Base-by-base conservation (phyloP, 768 basidiomycete genomes). In the Leucocoprinus leucothites region DNA sequence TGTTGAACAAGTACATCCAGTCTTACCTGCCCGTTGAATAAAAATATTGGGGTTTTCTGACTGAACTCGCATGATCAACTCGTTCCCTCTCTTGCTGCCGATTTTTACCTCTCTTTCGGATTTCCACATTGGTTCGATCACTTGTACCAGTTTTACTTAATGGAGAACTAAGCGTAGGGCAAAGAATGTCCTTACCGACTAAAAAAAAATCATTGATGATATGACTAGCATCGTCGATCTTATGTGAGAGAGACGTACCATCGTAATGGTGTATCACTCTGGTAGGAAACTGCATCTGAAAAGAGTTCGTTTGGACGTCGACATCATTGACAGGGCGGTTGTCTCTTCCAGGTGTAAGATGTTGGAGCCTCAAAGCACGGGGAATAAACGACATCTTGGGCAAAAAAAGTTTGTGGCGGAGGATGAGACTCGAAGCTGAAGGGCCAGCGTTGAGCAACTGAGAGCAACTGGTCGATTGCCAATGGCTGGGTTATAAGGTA, bases 51-150 rank as follows among this genome's bases (percentile, higher is more conserved):
- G 66, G 14, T 56, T 28, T 2, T 64, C 51, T 35, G 49, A 59
- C 42, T 71, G 71, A 1, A 71, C 61, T 22, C 71, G 57, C 63
- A 66, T 68, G 2, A 72, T 41, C 11, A 72, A 31, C 44, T 72
- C 71, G 1, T 63, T 66, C 14, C 62, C 63, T 43, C 68, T 72
- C 24, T 60, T 61, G 13, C 48, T 50, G 1, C 69, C 65, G 18
- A 72, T 53, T 18, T 56, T 61, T 16, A 65, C 56, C 13, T 63
- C 57, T 11, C 52, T 56, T 8, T 48, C 54, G 26, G 50, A 46
- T 9, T 63, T 48, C 69, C 69, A 67, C 31, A 47, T 28, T 18
- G 68, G 65, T 7, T 31, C 22, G 34, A 68, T 65, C 1, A 45
- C 66, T 69, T 58, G 24, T 31, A 19, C 4, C 38, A 38, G 14